A percentile compares a stretch with the other conserved stretches of the same genome.
phyloP scores from a whole-genome alignment of 2,329 filamentous ascomycete species.

The Cladophialophora chaetospira region DNA sequence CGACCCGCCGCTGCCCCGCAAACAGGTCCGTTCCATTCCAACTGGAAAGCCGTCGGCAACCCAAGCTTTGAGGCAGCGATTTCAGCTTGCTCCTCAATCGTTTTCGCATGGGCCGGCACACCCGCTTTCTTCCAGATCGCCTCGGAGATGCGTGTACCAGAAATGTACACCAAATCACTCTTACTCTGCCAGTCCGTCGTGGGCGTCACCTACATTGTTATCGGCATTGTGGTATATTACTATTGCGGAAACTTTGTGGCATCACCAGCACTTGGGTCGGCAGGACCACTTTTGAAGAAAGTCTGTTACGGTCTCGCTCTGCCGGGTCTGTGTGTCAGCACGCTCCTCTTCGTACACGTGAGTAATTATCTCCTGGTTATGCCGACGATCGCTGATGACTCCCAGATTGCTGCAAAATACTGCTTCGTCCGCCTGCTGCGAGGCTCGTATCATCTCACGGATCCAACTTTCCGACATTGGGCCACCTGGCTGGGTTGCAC shows the following conservation, averaged over 20 bases:
- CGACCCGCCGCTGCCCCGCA: slow-evolving; percentile 40
- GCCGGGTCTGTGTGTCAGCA: slow-evolving; percentile 43
- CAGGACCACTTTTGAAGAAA: slow-evolving; percentile 36
- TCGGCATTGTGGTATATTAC: slow-evolving; percentile 39
- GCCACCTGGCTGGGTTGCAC: slow-evolving; percentile 53
- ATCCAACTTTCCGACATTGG: slow-evolving; percentile 51
- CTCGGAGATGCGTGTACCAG: slow-evolving; percentile 40
- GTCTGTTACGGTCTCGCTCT: slow-evolving; percentile 41
- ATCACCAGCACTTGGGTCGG: slow-evolving; percentile 40
- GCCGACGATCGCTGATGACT: no score
- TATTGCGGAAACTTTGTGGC: slow-evolving; percentile 39
- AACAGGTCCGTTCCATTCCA: slow-evolving; percentile 34
- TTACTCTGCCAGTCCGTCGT: slow-evolving; percentile 40
- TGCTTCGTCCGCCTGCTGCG: slow-evolving; percentile 41
- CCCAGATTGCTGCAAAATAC: slow-evolving; percentile 40
- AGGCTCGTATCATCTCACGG: slow-evolving; percentile 44
- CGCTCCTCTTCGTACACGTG: slow-evolving; percentile 43
- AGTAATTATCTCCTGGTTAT: no score
- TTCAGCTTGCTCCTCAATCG: slow-evolving; percentile 40
- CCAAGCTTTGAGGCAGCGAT: slow-evolving; percentile 41
- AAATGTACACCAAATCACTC: slow-evolving; percentile 42
- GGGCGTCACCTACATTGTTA: slow-evolving; percentile 39
- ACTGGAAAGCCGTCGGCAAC: slow-evolving; percentile 34
- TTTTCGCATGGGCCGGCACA: slow-evolving; percentile 49
- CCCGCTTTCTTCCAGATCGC: slow-evolving; percentile 43